A percentile compares a stretch with the other conserved stretches of the same genome.
Conservation (phyloP, 2,329 filamentous ascomycete genomes). For the Pyrenochaeta sp. region DNA sequence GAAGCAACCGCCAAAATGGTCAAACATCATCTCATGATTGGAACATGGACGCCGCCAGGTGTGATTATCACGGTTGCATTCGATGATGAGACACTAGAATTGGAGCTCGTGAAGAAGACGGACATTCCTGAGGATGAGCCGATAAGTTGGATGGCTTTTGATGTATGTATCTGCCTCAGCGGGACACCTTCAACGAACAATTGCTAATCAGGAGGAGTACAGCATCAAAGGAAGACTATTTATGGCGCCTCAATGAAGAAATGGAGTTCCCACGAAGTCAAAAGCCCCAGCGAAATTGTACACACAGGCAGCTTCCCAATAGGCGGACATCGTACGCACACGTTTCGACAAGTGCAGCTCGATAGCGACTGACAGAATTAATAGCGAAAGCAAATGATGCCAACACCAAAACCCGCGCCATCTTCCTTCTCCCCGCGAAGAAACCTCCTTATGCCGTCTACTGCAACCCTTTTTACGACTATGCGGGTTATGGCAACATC, state of each 20-base stretch:
- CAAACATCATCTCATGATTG: constrained; percentile 91
- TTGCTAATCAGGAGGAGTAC: constrained; percentile 23
- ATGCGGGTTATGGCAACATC: constrained; percentile 83
- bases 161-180: constrained; percentile 62
- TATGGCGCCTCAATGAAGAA: constrained; percentile 95
- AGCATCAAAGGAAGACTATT: constrained; percentile 84
- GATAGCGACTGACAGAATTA: constrained; percentile 8
- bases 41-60: constrained; percentile 88
- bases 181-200: background rate
- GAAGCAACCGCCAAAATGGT: constrained; percentile 56
- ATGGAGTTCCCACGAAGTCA: constrained; percentile 83
- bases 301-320: constrained; percentile 78
- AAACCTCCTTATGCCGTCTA: constrained; percentile 84
- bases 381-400: constrained; percentile 72
- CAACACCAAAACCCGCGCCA: constrained; percentile 84
- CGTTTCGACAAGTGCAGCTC: too few species aligned
- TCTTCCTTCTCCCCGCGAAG: constrained; percentile 83
- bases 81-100: constrained; percentile 78
- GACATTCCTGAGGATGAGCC: constrained; percentile 84
- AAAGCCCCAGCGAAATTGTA: constrained; percentile 76
- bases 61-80: constrained; percentile 91
- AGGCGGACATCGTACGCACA: constrained; percentile 74
- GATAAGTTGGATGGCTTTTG: constrained; percentile 93
- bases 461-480: constrained; percentile 88
- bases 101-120: constrained; percentile 81